A percentile compares a stretch with the other conserved stretches of the same genome.
phyloP scores from a whole-genome alignment of 129 eudicot genomes.

The Flaveria sonorensis region DNA sequence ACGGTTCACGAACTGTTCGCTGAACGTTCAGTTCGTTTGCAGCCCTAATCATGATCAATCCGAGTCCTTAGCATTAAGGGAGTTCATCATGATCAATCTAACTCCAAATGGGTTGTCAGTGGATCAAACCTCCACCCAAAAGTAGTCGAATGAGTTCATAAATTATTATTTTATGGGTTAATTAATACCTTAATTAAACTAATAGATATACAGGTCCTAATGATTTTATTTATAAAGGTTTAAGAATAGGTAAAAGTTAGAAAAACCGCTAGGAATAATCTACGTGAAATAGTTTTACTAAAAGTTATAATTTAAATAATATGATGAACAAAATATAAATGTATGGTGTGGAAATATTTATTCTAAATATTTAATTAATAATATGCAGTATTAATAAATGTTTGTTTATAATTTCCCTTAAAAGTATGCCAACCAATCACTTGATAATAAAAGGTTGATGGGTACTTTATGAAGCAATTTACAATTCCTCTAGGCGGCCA shows the following conservation, averaged over 20 bases:
- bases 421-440: conserved; percentile 35
- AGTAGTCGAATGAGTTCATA: not conserved
- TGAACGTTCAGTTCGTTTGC: too few species aligned
- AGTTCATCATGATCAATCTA: too few species aligned
- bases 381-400: not conserved
- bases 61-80: too few species aligned
- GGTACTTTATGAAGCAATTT: conserved; percentile 24
- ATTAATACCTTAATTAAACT: not conserved
- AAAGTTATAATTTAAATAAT: not conserved
- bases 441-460: conserved; percentile 29
- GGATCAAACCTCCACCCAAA: not conserved
- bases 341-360: not conserved
- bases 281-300: not conserved
- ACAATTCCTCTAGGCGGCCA: conserved; percentile 29
- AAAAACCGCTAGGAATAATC: not conserved
- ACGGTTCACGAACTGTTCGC: too few species aligned
- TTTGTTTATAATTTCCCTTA: conserved; percentile 1
- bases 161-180: not conserved
- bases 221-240: not conserved
- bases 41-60: too few species aligned
- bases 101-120: too few species aligned
- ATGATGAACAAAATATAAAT: not conserved
- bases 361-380: not conserved
- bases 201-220: not conserved
- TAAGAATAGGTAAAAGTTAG: not conserved